Percentiles rank a stretch among this genome's conserved stretches.
Evolutionary conservation across 495 filamentous ascomycete genomes (phyloP).

Genomic region (Penicillium macrosclerotiorum): DNA sequence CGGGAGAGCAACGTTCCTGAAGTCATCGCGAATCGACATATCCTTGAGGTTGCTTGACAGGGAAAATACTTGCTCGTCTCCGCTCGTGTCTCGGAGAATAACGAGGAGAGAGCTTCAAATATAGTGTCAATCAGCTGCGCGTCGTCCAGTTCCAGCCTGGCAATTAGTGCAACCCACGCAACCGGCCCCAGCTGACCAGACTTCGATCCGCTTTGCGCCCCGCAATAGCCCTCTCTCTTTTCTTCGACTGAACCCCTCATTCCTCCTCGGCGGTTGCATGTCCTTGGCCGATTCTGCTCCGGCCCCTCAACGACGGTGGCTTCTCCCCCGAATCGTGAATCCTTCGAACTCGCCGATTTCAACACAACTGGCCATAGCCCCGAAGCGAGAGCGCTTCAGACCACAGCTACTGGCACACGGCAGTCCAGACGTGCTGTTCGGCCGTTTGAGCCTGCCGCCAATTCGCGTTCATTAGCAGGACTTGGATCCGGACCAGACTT

Average conservation of each 20-base stretch:
- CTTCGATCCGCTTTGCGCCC: constrained; percentile 15
- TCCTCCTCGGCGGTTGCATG: constrained; percentile 7
- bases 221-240: constrained; percentile 17
- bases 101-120: constrained; percentile 3
- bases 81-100: constrained; percentile 13
- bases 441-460: constrained; percentile 10
- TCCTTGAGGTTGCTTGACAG: not conserved
- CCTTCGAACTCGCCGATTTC: constrained; percentile 41
- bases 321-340: constrained; percentile 22
- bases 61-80: not conserved
- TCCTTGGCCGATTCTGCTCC: constrained; percentile 17
- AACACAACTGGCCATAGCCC: constrained; percentile 17
- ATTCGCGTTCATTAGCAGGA: constrained; percentile 13
- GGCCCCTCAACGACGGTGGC: constrained; percentile 30
- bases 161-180: constrained; percentile 25
- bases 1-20: constrained; percentile 15
- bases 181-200: constrained; percentile 21
- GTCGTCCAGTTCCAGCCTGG: constrained; percentile 14
- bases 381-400: constrained; percentile 3
- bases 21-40: constrained; percentile 10
- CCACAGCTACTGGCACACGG: constrained; percentile 7
- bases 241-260: constrained; percentile 11
- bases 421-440: not conserved
- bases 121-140: constrained; percentile 4
- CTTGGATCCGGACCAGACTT: not conserved